Evolutionary conservation across 179 eudicot species (phyloP), one percentile per base, ranked within the genome.

Genomic region (Beta macrorhiza): DNA sequence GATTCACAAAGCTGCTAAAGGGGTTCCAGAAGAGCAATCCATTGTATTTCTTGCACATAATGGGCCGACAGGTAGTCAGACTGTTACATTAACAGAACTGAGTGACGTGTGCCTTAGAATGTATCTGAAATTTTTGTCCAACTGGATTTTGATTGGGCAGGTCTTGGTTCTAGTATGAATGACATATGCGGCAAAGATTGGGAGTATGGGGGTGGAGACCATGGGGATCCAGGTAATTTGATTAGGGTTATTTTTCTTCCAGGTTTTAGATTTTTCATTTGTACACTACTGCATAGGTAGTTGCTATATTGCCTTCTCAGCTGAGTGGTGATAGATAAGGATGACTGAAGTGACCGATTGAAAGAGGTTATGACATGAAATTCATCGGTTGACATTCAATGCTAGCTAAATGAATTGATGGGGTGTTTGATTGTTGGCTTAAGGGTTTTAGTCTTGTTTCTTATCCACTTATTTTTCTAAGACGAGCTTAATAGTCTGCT

Each of bases 21-120:
- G 90, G 70, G 77, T 91, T 69, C 98, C 95, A 49, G 81, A 84
- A 72, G 89, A 87, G 76, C 94, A 95, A 81, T 89, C 88, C 19
- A 72, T 92, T 71, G 79, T 95, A 79, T 32, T 95, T 74, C 99
- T 95, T 75, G 97, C 98, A 78, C 99, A 95, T 83, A 95, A 95
- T 84, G 99, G 99, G 52, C 99, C 99, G 63, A 91, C 90, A 82
- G 99, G 99, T 95, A 67, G 65, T 58, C 74, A 37, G 42, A 37
- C 42, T 56, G 57, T 17, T 58, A 15, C 63, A 59, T 6, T 71
- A 14, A 75, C 29, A 64, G 65, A 59, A 51, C 65, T 63, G 19
- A 37, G 42, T 37, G 42, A 37, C 2, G 42, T 37, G 42, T 77
- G 14, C 53, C 72, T 12, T 69, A 42, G 7, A 47, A 61, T 68